These are phyloP conservation scores for Phytophthora hibernalis DNA, from an alignment of 352 stramenopile species.

Conservation along the genomic window DNA sequence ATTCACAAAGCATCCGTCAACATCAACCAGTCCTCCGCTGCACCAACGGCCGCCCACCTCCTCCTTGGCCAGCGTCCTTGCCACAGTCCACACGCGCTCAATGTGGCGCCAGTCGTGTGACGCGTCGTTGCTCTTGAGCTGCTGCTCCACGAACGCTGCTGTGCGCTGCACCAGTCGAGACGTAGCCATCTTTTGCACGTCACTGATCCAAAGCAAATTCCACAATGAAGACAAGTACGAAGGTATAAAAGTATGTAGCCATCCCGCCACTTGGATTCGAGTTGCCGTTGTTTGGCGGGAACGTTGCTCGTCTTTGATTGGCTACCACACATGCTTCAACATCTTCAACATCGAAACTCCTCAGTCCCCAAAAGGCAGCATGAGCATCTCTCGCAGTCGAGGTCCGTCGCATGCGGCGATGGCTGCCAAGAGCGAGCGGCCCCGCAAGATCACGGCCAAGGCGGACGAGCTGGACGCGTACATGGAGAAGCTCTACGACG, in stretches of 20 bases:
- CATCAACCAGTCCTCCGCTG: background rate
- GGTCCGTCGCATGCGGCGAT: conserved; percentile 14
- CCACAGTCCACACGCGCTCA: conserved; percentile 86
- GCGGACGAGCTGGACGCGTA: conserved; percentile 92
- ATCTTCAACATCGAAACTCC: conserved; percentile 42
- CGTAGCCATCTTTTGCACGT: conserved; percentile 39
- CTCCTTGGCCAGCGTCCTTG: conserved; percentile 72
- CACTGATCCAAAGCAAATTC: conserved; percentile 13
- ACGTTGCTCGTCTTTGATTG: conserved; percentile 7
- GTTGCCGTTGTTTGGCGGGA: conserved; percentile 25
- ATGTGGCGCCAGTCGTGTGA: conserved; percentile 92
- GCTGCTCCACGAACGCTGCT: conserved; percentile 73
- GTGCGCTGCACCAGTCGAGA: conserved; percentile 73
- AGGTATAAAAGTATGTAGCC: too few species aligned
- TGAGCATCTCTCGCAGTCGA: conserved; percentile 39
- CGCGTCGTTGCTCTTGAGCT: conserved; percentile 79
- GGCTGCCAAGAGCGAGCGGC: conserved; percentile 36
- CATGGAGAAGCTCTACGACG: conserved; percentile 95
- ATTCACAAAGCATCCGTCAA: background rate
- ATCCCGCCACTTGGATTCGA: conserved; percentile 17
- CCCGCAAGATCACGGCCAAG: conserved; percentile 62
- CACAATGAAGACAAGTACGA: conserved; percentile 9
- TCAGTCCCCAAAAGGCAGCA: conserved; percentile 20
- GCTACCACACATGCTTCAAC: conserved; percentile 12
- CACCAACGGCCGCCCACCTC: conserved; percentile 49